Conservation (phyloP, 768 basidiomycete species). For the Lyophyllum atratum region DNA sequence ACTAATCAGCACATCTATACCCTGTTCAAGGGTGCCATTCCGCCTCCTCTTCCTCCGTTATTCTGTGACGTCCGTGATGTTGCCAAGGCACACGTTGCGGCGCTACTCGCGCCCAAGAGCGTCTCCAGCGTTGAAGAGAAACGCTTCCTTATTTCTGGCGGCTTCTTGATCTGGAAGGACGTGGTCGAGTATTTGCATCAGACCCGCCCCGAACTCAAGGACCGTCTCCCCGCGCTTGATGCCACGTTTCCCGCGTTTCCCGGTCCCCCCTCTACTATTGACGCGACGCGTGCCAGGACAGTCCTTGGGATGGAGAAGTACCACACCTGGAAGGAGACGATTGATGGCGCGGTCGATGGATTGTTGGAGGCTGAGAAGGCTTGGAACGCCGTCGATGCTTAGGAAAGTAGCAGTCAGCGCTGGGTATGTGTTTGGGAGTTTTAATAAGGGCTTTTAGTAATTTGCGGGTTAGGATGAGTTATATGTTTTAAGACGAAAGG, state of each 20-base stretch:
- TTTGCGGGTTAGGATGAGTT: too few relatives aligned
- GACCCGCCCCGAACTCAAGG: conserved; percentile 25
- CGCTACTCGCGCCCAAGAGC: conserved; percentile 23
- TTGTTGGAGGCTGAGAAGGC: conserved; percentile 18
- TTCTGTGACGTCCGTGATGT: conserved; percentile 33
- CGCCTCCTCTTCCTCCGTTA: conserved; percentile 17
- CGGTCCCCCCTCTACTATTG: conserved; percentile 10
- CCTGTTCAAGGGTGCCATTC: conserved; percentile 24
- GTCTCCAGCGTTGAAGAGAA: conserved; percentile 26
- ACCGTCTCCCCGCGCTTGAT: conserved; percentile 15
- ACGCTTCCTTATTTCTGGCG: conserved; percentile 29
- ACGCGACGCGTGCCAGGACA: conserved; percentile 12
- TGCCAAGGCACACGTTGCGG: conserved; percentile 30
- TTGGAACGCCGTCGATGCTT: conserved; percentile 11
- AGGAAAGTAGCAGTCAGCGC: too few relatives aligned
- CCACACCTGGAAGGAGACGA: conserved; percentile 14
- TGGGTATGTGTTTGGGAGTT: too few relatives aligned
- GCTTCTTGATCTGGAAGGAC: conserved; percentile 18
- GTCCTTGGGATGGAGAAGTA: conserved; percentile 16
- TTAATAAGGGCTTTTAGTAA: too few relatives aligned
- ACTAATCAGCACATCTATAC: conserved; percentile 27
- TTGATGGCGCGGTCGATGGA: conserved; percentile 13
- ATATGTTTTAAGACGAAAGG: too few relatives aligned
- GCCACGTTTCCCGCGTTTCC: conserved; percentile 4
- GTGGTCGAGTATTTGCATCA: conserved; percentile 24